Conservation (phyloP, 2,329 filamentous ascomycete species). For the Chaetomium strumarium region DNA sequence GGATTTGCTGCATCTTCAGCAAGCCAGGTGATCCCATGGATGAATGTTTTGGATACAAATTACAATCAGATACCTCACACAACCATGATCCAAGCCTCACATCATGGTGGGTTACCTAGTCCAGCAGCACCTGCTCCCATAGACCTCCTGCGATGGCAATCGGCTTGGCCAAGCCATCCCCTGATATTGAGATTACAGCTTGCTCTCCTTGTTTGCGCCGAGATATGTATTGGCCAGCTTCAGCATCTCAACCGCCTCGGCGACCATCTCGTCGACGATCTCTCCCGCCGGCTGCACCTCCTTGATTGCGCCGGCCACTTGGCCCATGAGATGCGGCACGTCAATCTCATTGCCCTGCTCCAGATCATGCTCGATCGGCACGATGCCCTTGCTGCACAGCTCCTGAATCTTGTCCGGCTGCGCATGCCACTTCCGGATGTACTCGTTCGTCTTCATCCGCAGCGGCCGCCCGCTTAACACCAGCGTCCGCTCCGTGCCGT, state of each 20-base stretch:
- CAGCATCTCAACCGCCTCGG: slow-evolving; percentile 64
- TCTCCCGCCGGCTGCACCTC: slow-evolving; percentile 73
- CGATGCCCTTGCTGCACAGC: slow-evolving; percentile 69
- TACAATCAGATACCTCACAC: too few species aligned
- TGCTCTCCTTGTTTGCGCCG: slow-evolving; percentile 32
- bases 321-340: slow-evolving; percentile 86
- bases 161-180: too few species aligned
- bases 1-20: too few species aligned
- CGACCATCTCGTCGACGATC: slow-evolving; percentile 89
- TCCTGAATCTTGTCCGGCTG: slow-evolving; percentile 67
- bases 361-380: slow-evolving; percentile 77
- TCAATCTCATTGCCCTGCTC: slow-evolving; percentile 79
- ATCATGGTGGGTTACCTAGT: too few species aligned
- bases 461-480: slow-evolving; percentile 78
- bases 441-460: slow-evolving; percentile 75
- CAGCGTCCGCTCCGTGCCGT: slow-evolving; percentile 75
- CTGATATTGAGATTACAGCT: slow-evolving; percentile 28
- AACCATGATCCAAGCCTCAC: too few species aligned
- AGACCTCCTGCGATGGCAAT: too few species aligned
- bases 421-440: slow-evolving; percentile 74
- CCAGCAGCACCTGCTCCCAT: too few species aligned
- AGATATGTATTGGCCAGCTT: slow-evolving; percentile 58
- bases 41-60: too few species aligned
- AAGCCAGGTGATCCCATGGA: too few species aligned
- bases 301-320: slow-evolving; percentile 74